phyloP scores from a whole-genome alignment of 257 asterid species.

The Solanum appendiculatum region DNA sequence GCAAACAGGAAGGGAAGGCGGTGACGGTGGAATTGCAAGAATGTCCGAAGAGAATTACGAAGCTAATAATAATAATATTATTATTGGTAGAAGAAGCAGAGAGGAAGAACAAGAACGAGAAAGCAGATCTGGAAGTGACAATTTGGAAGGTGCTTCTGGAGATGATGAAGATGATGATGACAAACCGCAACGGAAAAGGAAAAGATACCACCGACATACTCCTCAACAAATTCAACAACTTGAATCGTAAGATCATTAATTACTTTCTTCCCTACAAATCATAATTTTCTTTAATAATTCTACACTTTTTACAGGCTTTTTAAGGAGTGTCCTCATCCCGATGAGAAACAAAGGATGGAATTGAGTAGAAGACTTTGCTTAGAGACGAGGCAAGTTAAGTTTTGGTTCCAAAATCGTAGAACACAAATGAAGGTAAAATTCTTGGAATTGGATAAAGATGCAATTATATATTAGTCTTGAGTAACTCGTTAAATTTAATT shows the following conservation, averaged over 20 bases:
- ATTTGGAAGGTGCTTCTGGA: constrained; percentile 69
- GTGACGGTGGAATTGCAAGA: constrained; percentile 45
- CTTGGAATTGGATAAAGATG: not conserved
- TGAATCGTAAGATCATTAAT: constrained; percentile 36
- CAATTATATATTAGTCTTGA: not conserved
- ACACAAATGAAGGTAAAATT: constrained; percentile 83
- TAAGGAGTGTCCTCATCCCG: constrained; percentile 96
- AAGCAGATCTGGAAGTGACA: constrained; percentile 94
- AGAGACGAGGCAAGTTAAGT: constrained; percentile 77
- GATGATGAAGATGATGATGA: constrained; percentile 58
- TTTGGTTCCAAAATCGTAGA: constrained; percentile 93
- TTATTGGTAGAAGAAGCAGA: constrained; percentile 47
- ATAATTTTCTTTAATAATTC: not conserved
- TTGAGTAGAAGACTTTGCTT: constrained; percentile 69
- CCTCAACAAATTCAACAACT: constrained; percentile 98
- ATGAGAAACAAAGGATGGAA: constrained; percentile 86
- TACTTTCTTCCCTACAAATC: not conserved
- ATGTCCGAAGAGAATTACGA: constrained; percentile 35
- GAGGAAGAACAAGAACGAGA: constrained; percentile 70
- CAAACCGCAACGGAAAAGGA: constrained; percentile 65
- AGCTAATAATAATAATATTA: constrained; percentile 11
- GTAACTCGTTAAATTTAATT: not conserved
- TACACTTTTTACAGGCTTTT: constrained; percentile 32
- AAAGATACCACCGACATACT: constrained; percentile 94
- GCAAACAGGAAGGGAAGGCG: constrained; percentile 80